Base-by-base conservation (phyloP, 768 basidiomycete genomes). In the Tylopilus subfusipes region DNA sequence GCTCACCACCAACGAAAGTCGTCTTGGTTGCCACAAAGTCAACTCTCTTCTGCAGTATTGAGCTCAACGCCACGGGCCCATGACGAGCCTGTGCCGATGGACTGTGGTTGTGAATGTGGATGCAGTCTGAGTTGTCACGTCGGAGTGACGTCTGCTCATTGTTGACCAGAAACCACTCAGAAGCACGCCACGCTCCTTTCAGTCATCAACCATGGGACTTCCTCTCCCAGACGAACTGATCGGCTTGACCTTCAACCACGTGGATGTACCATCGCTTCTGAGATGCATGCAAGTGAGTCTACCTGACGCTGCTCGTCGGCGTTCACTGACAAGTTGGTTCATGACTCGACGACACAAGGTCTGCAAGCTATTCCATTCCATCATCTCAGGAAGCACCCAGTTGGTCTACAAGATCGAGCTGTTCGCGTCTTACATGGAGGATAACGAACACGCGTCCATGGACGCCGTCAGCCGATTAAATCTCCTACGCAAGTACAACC, bases 341-440 rank as follows among this genome's bases (percentile, higher is more conserved):
- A 7, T 16, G 34, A 38, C 25, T 19, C 27, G 24, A n/a, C 42
- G 18, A 40, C 31, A 36, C 46, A 63, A 64, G 68, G 71, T 69
- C 52, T 74, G 70, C 59, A 64, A 58, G 44, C 49, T 61, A n/a
- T 71, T 72, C 33, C 50, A 56, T 42, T 58, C 59, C 25, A 62
- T 72, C 38, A 46, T 73, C 30, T 53, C 59, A n/a, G 55, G 47
- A 12, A 69, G 58, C 42, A 59, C 60, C 30, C 56, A 60, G 1
- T 52, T 74, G 21, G 36, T 53, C 34, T 75, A 75, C 61, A 67
- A 64, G 44, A 63, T 65, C 25, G 62, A 71, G 40, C 40, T 74
- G 5, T 71, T 68, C 12, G 54, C 62, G 10, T 65, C 67, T 11
- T 61, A 60, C 57, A 61, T 70, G 56, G 67, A 72, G 6, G 55